Conservation (phyloP, 805 yeast species). For the Pichia manshurica region DNA sequence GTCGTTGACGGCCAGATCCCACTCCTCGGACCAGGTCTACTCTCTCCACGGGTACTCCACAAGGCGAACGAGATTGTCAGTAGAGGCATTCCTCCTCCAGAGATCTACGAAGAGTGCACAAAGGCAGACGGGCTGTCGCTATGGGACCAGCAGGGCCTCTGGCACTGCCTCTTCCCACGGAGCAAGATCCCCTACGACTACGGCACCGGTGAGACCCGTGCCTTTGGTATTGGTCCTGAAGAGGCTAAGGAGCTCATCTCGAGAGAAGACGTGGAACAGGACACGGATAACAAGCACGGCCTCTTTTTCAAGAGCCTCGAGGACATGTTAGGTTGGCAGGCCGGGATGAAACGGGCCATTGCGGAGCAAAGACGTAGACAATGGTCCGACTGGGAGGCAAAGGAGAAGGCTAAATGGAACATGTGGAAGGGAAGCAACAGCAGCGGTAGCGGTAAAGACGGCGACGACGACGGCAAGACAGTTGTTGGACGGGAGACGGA, state of each 20-base stretch:
- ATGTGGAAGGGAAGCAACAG: constrained; percentile 2
- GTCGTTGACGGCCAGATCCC: constrained; percentile 2
- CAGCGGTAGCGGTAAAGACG: background rate
- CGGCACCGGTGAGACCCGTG: constrained; percentile 5
- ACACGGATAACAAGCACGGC: constrained; percentile 43
- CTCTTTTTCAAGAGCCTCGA: constrained; percentile 59
- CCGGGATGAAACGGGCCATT: constrained; percentile 45
- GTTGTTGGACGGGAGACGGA: constrained; percentile 35
- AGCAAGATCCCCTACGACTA: constrained; percentile 21
- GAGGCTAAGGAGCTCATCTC: constrained; percentile 30
- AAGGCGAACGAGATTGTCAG: constrained; percentile 22
- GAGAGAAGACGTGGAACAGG: constrained; percentile 51
- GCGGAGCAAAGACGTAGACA: constrained; percentile 32
- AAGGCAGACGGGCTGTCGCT: constrained; percentile 61
- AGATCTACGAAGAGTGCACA: constrained; percentile 58
- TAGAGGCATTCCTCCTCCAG: constrained; percentile 30
- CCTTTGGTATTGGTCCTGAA: constrained; percentile 4
- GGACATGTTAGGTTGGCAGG: constrained; percentile 62
- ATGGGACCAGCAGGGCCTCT: constrained; percentile 80
- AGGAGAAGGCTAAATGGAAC: constrained; percentile 26
- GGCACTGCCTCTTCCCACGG: constrained; percentile 86
- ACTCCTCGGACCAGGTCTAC: background rate
- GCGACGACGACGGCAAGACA: constrained; percentile 17
- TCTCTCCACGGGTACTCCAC: constrained; percentile 2
- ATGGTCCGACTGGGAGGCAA: constrained; percentile 21